phyloP scores from a whole-genome alignment of 805 yeast genomes.

The Candida nemodendra region DNA sequence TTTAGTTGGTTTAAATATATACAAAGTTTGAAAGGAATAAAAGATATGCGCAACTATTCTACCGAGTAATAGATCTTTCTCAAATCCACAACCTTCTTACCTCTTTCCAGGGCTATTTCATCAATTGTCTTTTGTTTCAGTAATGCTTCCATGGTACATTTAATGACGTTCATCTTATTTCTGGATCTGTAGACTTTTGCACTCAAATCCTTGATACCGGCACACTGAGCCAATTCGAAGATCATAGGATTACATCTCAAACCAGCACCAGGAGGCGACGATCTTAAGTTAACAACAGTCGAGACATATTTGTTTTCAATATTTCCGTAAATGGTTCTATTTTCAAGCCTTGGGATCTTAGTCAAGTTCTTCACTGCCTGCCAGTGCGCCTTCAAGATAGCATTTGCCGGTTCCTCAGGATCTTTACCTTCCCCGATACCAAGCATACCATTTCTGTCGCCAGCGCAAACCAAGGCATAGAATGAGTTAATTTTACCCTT shows the following conservation, averaged over 20 bases:
- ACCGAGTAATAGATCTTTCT: conserved; percentile 76
- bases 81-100: conserved; percentile 91
- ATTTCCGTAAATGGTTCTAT: conserved; percentile 86
- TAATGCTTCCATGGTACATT: conserved; percentile 85
- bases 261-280: conserved; percentile 93
- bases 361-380: conserved; percentile 84
- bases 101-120: conserved; percentile 87
- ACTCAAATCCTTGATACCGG: conserved; percentile 89
- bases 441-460: conserved; percentile 89
- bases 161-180: conserved; percentile 91
- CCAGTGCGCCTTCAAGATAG: conserved; percentile 86
- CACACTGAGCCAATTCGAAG: conserved; percentile 87
- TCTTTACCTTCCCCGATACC: conserved; percentile 96
- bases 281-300: conserved; percentile 72
- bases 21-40: conserved; percentile 7
- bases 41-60: conserved; percentile 10
- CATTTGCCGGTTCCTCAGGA: conserved; percentile 68
- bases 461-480: conserved; percentile 85
- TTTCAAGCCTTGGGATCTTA: conserved; percentile 82
- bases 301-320: conserved; percentile 85
- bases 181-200: conserved; percentile 91
- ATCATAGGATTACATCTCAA: conserved; percentile 87
- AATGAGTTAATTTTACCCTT: conserved; percentile 85
- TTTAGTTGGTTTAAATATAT: conserved; percentile 3
- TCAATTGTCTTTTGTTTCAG: conserved; percentile 74